Percentiles rank a stretch among this genome's conserved stretches.
Evolutionary conservation across 2,329 filamentous ascomycete species (phyloP).

Genomic region (Penicillium sp.): DNA sequence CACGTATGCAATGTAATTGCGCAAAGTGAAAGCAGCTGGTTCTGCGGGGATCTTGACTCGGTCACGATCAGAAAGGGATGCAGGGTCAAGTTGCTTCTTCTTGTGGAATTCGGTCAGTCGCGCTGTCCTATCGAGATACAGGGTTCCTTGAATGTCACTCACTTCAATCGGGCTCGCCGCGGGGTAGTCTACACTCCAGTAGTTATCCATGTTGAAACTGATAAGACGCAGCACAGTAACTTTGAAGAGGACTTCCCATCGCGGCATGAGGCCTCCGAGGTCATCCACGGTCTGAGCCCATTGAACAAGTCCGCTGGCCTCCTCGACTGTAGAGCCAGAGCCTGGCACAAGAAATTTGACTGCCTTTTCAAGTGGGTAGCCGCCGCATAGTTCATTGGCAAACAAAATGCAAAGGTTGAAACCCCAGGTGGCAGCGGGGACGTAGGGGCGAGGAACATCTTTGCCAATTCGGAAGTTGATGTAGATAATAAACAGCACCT

Average conservation of each 20-base stretch:
- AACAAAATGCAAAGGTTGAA: conserved; percentile 89
- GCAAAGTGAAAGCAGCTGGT: conserved; percentile 69
- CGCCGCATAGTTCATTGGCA: conserved; percentile 79
- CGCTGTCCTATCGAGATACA: not conserved
- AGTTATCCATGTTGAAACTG: conserved; percentile 96
- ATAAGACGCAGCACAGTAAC: conserved; percentile 89
- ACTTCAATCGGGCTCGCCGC: conserved; percentile 77
- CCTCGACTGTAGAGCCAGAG: conserved; percentile 34
- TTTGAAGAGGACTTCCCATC: conserved; percentile 99
- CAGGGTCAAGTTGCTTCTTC: conserved; percentile 98
- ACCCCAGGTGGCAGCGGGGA: conserved; percentile 79
- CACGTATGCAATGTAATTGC: conserved; percentile 85
- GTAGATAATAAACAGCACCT: conserved; percentile 77
- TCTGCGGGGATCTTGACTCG: conserved; percentile 76
- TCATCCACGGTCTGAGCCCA: conserved; percentile 75
- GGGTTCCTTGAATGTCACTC: conserved; percentile 36
- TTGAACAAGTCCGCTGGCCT: conserved; percentile 51
- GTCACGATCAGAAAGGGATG: conserved; percentile 84
- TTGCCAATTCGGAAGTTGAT: conserved; percentile 81
- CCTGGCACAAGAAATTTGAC: conserved; percentile 51
- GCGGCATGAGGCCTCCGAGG: conserved; percentile 77
- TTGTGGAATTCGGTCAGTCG: conserved; percentile 52
- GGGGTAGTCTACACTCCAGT: conserved; percentile 77
- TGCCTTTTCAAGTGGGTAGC: conserved; percentile 72
- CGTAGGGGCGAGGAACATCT: conserved; percentile 65